Percentiles rank a stretch among this genome's conserved stretches.
These are phyloP conservation scores for Linnemannia zychae DNA, from an alignment of 192 early-diverging fungal species.

Conservation along the genomic window DNA sequence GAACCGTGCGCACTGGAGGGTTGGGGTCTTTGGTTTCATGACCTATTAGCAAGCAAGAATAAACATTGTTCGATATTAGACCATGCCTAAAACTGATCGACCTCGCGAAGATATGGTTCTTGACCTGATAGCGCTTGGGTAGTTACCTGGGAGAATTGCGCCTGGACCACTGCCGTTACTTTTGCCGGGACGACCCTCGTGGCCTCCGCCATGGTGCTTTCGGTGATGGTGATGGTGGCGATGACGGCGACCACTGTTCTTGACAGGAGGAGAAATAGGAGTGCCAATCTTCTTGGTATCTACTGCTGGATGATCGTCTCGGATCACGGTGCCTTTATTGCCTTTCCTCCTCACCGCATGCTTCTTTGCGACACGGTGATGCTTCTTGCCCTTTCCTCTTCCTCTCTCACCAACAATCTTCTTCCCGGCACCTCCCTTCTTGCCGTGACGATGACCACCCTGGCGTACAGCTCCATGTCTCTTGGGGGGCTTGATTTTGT, in stretches of 20 bases:
- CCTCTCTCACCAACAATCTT: neutral
- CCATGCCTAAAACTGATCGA: neutral
- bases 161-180: neutral
- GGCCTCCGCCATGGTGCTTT: neutral
- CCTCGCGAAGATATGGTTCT: no score
- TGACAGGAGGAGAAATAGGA: neutral
- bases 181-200: neutral
- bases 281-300: neutral
- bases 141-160: neutral
- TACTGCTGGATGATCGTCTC: neutral
- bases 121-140: no score
- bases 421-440: neutral
- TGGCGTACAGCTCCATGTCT: neutral
- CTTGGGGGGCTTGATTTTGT: neutral
- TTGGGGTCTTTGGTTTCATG: neutral
- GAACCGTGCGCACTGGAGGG: neutral
- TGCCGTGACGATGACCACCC: neutral
- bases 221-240: neutral
- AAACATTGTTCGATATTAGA: neutral
- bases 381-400: constrained; percentile 2
- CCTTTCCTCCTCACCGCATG: neutral
- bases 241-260: neutral
- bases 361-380: neutral
- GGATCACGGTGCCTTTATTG: neutral
- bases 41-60: neutral